A percentile compares a stretch with the other conserved stretches of the same genome.
Evolutionary conservation across 2,329 filamentous ascomycete genomes (phyloP).

Genomic region (Nothomitra cinnamomea): DNA sequence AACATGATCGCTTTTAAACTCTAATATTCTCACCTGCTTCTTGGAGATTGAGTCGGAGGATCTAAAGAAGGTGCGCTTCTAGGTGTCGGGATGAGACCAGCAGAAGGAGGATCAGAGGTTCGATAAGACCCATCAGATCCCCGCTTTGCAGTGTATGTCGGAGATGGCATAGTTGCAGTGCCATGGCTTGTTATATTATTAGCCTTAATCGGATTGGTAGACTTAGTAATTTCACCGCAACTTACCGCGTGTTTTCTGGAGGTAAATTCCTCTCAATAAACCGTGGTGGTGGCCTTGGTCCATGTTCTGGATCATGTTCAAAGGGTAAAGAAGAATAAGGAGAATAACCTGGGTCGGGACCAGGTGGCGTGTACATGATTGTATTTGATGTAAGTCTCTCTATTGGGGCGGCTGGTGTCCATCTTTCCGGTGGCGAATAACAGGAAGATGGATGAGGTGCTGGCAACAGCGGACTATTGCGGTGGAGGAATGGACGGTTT

Average conservation of each 20-base stretch:
- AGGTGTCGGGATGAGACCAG: not conserved
- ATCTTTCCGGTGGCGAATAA: not conserved
- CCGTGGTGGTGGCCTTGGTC: slow-evolving; percentile 20
- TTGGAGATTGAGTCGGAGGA: not conserved
- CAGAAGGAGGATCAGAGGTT: not conserved
- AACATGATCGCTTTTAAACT: not conserved
- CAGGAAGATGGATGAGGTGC: not conserved
- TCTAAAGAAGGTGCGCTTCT: not conserved
- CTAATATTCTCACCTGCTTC: not conserved
- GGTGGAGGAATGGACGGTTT: not conserved
- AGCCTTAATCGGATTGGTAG: not conserved
- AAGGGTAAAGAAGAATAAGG: slow-evolving; percentile 1
- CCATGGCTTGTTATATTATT: not conserved
- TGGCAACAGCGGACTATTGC: not conserved
- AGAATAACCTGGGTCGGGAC: not conserved
- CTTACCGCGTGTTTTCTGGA: no score
- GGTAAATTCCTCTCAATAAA: slow-evolving; percentile 8
- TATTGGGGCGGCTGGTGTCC: not conserved
- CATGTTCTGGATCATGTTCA: slow-evolving; percentile 13
- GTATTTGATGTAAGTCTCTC: not conserved
- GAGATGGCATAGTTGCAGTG: not conserved
- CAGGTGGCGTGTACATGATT: not conserved
- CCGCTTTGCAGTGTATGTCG: not conserved
- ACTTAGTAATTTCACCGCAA: not conserved
- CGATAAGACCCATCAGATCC: slow-evolving; percentile 1